Base-by-base conservation (phyloP, 2,329 filamentous ascomycete species). In the Calonectria crousiana region DNA sequence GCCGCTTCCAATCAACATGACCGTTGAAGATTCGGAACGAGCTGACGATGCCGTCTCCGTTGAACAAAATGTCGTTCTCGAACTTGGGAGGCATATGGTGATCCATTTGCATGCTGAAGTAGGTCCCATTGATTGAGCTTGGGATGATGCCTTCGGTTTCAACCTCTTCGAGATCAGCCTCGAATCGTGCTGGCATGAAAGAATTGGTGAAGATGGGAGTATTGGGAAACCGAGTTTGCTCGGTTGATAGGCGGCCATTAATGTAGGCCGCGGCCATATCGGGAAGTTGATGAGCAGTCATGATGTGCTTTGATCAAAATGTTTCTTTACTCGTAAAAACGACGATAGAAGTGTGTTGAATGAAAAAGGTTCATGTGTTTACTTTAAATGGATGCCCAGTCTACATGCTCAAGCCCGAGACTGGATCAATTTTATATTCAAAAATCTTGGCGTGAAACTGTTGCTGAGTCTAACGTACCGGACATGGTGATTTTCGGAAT, bases 21-120 rank as follows among this genome's bases (percentile, higher is more conserved):
- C 69, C 69, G 9, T 71, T 28, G 9, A 26, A 18, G n/a, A 71
- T 53, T 13, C 49, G 32, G n/a, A 71, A 53, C 2, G 75, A 67
- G 13, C 60, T 75, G 13, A 77, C 69, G 0, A 75, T 71, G 3
- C 75, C 75, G 1, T 77, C 75, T 6, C 75, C 75, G 1, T 72
- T 77, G 4, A 77, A 77, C 6, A 73, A 58, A 36, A 77, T 49
- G 20, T 77, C 75, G 10, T 77, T 58, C 20, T 77, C 56, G n/a
- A 52, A 64, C 28, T 41, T 34, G 0, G 75, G 75, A 9, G 75
- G 75, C 1, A 77, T 75, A 1, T 66, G 68, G 1, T 69, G 76
- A 34, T 77, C 76, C 1, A 75, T 68, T 0, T 76, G 74, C 1
- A 77, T 71, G 4, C 76, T 44, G 16, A 76, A 77, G n/a, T 77